A percentile compares a stretch with the other conserved stretches of the same genome.
Conservation (phyloP, 108 stramenopile genomes). For the Pseudonitzschia pungens region DNA sequence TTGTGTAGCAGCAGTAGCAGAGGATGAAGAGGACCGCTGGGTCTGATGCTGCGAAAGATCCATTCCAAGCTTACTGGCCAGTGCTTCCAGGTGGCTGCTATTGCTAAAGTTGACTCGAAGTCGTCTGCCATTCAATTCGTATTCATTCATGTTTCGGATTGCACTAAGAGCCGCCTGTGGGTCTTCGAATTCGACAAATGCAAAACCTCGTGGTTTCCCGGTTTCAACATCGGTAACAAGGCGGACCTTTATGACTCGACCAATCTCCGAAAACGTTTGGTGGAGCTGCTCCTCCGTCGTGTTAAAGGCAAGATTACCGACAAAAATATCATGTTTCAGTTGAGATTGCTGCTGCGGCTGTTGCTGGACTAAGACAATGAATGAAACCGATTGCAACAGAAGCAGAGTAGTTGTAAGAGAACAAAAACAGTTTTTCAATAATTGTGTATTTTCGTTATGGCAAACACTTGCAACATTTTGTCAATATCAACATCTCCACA, state of each 20-base stretch:
- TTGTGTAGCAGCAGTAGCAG: conserved; percentile 24
- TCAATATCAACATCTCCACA: background rate
- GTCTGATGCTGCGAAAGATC: conserved; percentile 57
- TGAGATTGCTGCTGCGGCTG: conserved; percentile 30
- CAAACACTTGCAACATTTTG: background rate
- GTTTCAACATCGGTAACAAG: conserved; percentile 93
- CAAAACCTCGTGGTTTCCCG: conserved; percentile 93
- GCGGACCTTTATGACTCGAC: conserved; percentile 86
- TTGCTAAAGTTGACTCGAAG: conserved; percentile 93
- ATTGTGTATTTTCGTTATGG: background rate
- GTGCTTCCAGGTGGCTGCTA: conserved; percentile 81
- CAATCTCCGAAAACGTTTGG: conserved; percentile 87
- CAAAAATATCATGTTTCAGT: conserved; percentile 85
- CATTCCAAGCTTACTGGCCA: conserved; percentile 90
- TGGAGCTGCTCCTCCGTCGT: conserved; percentile 93
- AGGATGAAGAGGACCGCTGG: conserved; percentile 15
- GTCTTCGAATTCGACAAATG: conserved; percentile 97
- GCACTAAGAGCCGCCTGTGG: conserved; percentile 92
- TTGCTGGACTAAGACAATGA: background rate
- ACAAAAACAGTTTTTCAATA: too few species aligned
- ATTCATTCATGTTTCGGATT: conserved; percentile 96
- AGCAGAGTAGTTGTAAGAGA: too few species aligned
- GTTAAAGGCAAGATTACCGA: conserved; percentile 91
- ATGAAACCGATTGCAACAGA: too few species aligned
- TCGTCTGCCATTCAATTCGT: conserved; percentile 91